Base-by-base conservation (phyloP, 805 yeast genomes). In the Tetrapisispora nanseiensis region DNA sequence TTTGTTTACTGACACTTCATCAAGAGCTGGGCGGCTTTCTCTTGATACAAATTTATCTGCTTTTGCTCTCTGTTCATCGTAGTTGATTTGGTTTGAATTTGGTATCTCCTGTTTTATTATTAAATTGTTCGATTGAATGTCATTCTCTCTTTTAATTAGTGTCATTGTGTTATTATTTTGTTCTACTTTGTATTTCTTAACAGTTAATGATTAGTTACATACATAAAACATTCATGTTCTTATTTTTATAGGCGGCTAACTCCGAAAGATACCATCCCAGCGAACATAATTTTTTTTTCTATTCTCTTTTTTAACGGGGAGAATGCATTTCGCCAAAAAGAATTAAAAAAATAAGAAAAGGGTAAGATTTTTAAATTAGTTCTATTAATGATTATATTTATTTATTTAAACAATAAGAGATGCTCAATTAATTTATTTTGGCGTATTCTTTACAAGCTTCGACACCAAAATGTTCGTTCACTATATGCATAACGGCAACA, bases 401-500 rank as follows among this genome's bases (percentile, higher is more conserved):
- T n/a, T n/a, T n/a, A n/a, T n/a, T n/a, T n/a, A n/a, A n/a, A n/a
- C n/a, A n/a, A n/a, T 15, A 29, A 29, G 16, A 12, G n/a, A 4
- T 16, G n/a, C 19, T 31, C 28, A 16, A 33, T 23, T 24, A 35
- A 16, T 24, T 11, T 16, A 35, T 35, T 10, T 24, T 6, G 3
- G 22, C 23, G 26, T 35, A 48, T 29, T 40, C 39, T 33, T 44
- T 34, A 41, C 55, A 45, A 2, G 58, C 57, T 15, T 46, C 53
- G 5, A 29, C 37, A 11, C 65, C 65, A 44, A 68, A 67, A 50
- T 68, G 72, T 42, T 75, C 73, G 13, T 74, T 68, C 1, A 82
- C 84, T 50, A 89, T 54, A 60, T 90, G 95, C 34, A 80, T 82
- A n/a, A 90, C 70, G 0, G 86, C 95, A 1, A 84, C 86, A 92